Base-by-base conservation (phyloP, 768 basidiomycete species). In the Sistotremastrum niveocremeum region DNA sequence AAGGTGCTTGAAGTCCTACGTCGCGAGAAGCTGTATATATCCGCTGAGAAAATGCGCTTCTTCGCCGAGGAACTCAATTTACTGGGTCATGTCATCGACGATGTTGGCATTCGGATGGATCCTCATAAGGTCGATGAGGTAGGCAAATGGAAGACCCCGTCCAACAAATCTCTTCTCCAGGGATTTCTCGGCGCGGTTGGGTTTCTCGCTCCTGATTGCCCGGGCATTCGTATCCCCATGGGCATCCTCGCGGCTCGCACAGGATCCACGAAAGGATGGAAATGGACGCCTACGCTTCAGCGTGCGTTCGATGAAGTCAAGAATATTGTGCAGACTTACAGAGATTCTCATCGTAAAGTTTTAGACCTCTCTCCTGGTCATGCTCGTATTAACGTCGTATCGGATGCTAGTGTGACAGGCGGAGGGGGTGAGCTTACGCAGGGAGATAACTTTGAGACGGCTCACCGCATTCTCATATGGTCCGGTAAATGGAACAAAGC, bases 101-200 rank as follows among this genome's bases (percentile, higher is more conserved):
- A 64, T 11, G n/a, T 61, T 0, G 68, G 70, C 0, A 69, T 74
- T 20, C 42, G 43, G 0, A 71, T 72, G 66, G 68, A 73, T 35
- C 66, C 67, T 0, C 51, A 65, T 12, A 74, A 73, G 38, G 67
- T 74, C 0, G 63, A 70, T 32, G 44, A 50, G 0, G 55, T 72
- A 0, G 1, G 57, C 0, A 62, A 62, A 32, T 61, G 60, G 60
- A 60, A 60, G 45, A 42, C 42, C 0, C 60, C 60, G 0, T 56
- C 57, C 0, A 65, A 59, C 30, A 55, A 57, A 0, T 63, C 61
- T 12, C 51, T 65, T n/a, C 46, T 71, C 0, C 47, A 54, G 0
- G 61, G 63, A 0, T 71, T 71, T 42, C 44, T 63, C 0, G 62
- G 65, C 0, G 46, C 55, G 0, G 60, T 60, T 4, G 54, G 54